These are phyloP conservation scores for Coprinellus aureogranulatus DNA, from an alignment of 768 basidiomycete species.

Conservation along the genomic window DNA sequence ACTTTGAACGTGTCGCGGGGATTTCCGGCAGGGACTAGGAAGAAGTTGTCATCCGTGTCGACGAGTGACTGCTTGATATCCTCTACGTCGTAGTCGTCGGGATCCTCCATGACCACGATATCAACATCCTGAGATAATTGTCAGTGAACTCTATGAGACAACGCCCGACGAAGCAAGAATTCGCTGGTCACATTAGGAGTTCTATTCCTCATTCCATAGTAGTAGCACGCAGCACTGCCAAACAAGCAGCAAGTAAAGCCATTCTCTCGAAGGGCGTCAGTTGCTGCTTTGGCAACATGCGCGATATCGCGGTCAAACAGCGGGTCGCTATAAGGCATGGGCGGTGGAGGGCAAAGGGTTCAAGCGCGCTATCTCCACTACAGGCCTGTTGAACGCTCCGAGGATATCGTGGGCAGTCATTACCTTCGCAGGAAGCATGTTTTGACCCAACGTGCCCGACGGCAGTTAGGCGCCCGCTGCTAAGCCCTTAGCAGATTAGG, in stretches of 20 bases:
- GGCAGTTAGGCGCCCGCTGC: too few relatives aligned
- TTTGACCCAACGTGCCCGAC: too few relatives aligned
- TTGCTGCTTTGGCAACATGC: conserved; percentile 23
- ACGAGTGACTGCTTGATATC: conserved; percentile 6
- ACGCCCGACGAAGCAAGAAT: not conserved
- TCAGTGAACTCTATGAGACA: not conserved
- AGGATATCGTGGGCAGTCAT: too few relatives aligned
- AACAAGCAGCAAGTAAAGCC: conserved; percentile 31
- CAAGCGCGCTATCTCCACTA: too few relatives aligned
- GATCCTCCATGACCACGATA: conserved; percentile 25
- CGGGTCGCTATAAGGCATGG: too few relatives aligned
- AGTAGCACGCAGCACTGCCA: conserved; percentile 37
- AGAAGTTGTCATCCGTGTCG: conserved; percentile 8
- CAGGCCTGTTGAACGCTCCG: too few relatives aligned
- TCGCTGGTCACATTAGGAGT: conserved; percentile 32
- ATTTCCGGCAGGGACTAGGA: conserved; percentile 9
- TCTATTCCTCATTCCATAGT: conserved; percentile 34
- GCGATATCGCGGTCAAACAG: too few relatives aligned
- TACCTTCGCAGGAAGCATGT: too few relatives aligned
- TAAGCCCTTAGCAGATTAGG: too few relatives aligned
- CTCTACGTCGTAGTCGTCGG: conserved; percentile 2
- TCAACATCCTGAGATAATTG: conserved; percentile 46
- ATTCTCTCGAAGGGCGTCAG: conserved; percentile 21
- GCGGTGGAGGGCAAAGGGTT: too few relatives aligned
- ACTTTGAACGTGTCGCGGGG: conserved; percentile 8